phyloP scores from a whole-genome alignment of 2,329 filamentous ascomycete species.

The Diaporthe ampelina region DNA sequence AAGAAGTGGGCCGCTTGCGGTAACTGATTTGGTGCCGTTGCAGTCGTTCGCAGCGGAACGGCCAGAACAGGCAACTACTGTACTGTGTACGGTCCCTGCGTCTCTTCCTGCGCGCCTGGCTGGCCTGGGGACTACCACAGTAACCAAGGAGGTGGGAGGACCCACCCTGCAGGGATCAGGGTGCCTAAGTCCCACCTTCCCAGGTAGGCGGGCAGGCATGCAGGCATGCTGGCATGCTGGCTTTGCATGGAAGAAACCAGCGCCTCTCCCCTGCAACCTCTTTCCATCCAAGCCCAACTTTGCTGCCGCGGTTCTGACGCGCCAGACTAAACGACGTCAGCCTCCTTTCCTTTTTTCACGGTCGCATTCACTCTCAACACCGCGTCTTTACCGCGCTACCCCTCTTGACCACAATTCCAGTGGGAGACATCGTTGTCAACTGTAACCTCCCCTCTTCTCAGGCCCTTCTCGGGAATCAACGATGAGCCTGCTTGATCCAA shows the following conservation, averaged over 20 bases:
- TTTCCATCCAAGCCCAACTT: constrained; percentile 27
- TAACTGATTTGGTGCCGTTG: constrained; percentile 3
- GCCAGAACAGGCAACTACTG: not conserved
- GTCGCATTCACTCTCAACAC: constrained; percentile 19
- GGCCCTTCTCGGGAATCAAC: not conserved
- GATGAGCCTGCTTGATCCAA: constrained; percentile 32
- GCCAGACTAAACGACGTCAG: constrained; percentile 36
- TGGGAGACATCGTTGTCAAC: not conserved
- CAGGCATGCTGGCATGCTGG: not conserved
- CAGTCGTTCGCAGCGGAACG: constrained; percentile 13
- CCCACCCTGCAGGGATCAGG: constrained; percentile 16
- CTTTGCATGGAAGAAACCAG: constrained; percentile 29
- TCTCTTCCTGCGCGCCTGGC: not conserved
- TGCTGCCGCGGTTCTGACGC: constrained; percentile 40
- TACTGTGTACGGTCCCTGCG: not conserved
- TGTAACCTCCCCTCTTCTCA: not conserved
- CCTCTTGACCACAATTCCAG: not conserved
- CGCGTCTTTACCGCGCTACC: not conserved
- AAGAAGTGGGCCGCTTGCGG: constrained; percentile 21
- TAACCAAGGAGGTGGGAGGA: constrained; percentile 11
- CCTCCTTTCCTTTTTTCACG: constrained; percentile 32
- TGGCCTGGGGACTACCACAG: no score
- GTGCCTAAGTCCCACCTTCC: not conserved
- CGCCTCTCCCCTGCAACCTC: constrained; percentile 36
- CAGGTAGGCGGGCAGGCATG: not conserved